phyloP scores from a whole-genome alignment of 2,329 filamentous ascomycete genomes.

The Trichoderma sp. region DNA sequence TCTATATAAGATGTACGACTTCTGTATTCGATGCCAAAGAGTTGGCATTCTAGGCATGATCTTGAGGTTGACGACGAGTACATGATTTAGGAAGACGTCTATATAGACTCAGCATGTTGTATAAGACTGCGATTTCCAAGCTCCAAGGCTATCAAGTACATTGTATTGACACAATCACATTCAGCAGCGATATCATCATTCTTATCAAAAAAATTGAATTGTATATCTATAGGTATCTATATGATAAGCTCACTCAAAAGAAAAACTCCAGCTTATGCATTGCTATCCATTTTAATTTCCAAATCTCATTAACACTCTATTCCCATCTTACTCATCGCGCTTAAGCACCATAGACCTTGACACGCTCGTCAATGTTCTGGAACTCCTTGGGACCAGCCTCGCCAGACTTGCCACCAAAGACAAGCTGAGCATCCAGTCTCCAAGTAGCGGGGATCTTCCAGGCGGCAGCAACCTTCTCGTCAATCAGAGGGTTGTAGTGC shows the following conservation, averaged over 20 bases:
- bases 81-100: not conserved
- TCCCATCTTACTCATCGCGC: not conserved
- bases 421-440: conserved; percentile 80
- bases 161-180: not conserved
- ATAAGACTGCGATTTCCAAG: not conserved
- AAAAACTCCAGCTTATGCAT: conserved; percentile 23
- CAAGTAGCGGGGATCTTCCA: conserved; percentile 75
- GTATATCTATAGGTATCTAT: conserved; percentile 12
- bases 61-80: not conserved
- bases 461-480: conserved; percentile 67
- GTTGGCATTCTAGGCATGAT: not conserved
- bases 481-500: conserved; percentile 89
- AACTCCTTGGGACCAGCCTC: conserved; percentile 66
- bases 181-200: not conserved
- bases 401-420: conserved; percentile 71
- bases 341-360: conserved; percentile 66
- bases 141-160: not conserved
- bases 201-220: not conserved
- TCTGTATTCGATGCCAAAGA: not conserved
- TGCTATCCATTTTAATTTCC: not conserved
- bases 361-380: conserved; percentile 65
- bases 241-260: conserved; percentile 3
- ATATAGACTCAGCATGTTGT: not conserved
- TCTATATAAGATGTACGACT: not conserved
- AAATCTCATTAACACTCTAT: not conserved